A percentile compares a stretch with the other conserved stretches of the same genome.
Evolutionary conservation across 2,329 filamentous ascomycete genomes (phyloP).

Genomic region (Verticillium nubilum): DNA sequence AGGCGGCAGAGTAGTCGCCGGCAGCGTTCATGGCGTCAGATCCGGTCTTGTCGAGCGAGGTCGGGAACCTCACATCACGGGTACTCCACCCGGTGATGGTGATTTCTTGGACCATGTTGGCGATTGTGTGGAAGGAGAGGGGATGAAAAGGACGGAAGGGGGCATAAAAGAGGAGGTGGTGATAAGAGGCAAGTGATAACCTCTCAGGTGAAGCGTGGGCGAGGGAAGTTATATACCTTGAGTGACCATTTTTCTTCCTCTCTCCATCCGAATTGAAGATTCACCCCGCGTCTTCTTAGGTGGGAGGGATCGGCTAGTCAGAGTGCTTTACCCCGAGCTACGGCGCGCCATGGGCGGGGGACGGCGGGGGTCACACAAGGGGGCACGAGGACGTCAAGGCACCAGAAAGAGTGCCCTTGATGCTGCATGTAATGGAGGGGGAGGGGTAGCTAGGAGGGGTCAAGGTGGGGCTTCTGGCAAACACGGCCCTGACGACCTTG

Average conservation of each 20-base stretch:
- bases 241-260: background rate
- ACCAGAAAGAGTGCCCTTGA: background rate
- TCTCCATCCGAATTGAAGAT: background rate
- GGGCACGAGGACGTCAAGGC: no score
- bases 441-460: slow-evolving; percentile 9
- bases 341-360: background rate
- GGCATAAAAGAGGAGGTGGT: background rate
- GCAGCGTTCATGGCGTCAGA: slow-evolving; percentile 96
- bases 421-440: slow-evolving; percentile 4
- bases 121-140: background rate
- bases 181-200: background rate
- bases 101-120: slow-evolving; percentile 42
- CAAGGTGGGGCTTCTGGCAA: slow-evolving; percentile 7
- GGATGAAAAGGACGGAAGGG: slow-evolving; percentile 1
- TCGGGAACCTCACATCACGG: slow-evolving; percentile 74
- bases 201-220: background rate
- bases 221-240: background rate
- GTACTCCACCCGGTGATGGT: slow-evolving; percentile 69
- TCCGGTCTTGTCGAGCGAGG: slow-evolving; percentile 93
- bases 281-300: slow-evolving; percentile 6
- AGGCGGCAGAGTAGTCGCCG: slow-evolving; percentile 89
- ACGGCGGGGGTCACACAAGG: background rate
- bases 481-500: background rate
- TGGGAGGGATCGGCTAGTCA: slow-evolving; percentile 2
- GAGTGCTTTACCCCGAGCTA: slow-evolving; percentile 2